A percentile compares a stretch with the other conserved stretches of the same genome.
phyloP scores from a whole-genome alignment of 1,284 basidiomycete genomes.

The Cryptococcus sp. region DNA sequence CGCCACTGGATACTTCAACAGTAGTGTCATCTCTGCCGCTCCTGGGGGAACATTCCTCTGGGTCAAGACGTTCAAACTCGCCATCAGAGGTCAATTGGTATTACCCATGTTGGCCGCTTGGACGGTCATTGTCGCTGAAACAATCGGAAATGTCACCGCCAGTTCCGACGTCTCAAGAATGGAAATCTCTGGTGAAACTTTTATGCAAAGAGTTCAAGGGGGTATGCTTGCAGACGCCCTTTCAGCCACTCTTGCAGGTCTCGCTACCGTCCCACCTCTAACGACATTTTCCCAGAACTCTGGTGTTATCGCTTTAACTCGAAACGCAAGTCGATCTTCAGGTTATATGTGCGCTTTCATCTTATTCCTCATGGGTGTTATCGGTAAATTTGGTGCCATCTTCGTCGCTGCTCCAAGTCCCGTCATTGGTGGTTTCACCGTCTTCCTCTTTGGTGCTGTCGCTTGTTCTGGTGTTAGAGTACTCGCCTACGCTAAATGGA shows the following conservation, averaged over 20 bases:
- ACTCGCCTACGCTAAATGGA: slow-evolving; percentile 61
- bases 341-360: slow-evolving; percentile 33
- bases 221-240: slow-evolving; percentile 33
- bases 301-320: slow-evolving; percentile 34
- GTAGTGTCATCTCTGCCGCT: slow-evolving; percentile 15
- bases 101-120: slow-evolving; percentile 31
- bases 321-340: slow-evolving; percentile 26
- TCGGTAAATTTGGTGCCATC: slow-evolving; percentile 32
- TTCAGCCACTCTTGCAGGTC: slow-evolving; percentile 24
- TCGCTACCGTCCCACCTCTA: slow-evolving; percentile 30
- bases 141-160: slow-evolving; percentile 30
- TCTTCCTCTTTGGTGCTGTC: slow-evolving; percentile 46
- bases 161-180: slow-evolving; percentile 24
- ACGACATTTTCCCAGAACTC: slow-evolving; percentile 37
- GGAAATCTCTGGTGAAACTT: slow-evolving; percentile 18
- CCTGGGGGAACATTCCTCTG: slow-evolving; percentile 29
- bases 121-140: slow-evolving; percentile 31
- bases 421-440: slow-evolving; percentile 29
- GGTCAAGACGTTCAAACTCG: slow-evolving; percentile 24
- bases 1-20: slow-evolving; percentile 29
- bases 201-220: slow-evolving; percentile 29
- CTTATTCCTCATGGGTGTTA: slow-evolving; percentile 31
- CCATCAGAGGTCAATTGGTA: slow-evolving; percentile 26
- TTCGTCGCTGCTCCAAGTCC: slow-evolving; percentile 24
- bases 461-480: slow-evolving; percentile 64